phyloP scores from a whole-genome alignment of 148 eudicot genomes.

The Rhododendron simsii region DNA sequence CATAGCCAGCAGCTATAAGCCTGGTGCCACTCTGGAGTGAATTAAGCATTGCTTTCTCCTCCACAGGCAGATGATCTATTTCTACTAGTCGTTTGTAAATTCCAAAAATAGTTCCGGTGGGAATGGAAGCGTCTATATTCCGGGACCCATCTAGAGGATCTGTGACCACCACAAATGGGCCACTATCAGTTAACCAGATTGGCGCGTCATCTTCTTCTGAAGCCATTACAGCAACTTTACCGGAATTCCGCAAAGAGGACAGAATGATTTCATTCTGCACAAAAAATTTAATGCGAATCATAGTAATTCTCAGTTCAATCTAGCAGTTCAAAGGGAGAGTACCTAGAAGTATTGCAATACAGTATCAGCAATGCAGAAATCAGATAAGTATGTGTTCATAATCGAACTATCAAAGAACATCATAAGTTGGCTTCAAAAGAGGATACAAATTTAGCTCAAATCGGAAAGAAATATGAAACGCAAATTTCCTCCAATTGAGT shows the following conservation, averaged over 20 bases:
- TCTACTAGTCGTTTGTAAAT: constrained; percentile 68
- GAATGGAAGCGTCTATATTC: constrained; percentile 96
- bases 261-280: constrained; percentile 89
- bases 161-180: constrained; percentile 88
- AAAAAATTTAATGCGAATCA: not conserved
- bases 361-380: not conserved
- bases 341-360: not conserved
- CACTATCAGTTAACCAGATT: constrained; percentile 67
- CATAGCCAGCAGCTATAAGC: constrained; percentile 90
- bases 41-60: constrained; percentile 72
- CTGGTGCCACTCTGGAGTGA: constrained; percentile 81
- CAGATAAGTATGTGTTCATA: not conserved
- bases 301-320: not conserved
- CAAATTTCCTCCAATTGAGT: not conserved
- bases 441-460: not conserved
- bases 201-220: constrained; percentile 97
- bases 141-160: constrained; percentile 98
- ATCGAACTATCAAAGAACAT: not conserved
- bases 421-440: not conserved
- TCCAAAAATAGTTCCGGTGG: constrained; percentile 95
- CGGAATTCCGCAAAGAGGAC: constrained; percentile 66
- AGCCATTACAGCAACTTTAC: constrained; percentile 95
- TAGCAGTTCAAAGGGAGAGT: not conserved
- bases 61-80: constrained; percentile 61
- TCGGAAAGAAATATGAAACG: not conserved